Evolutionary conservation across 1,284 basidiomycete species (phyloP).

Genomic region (Schizophyllum amplum): DNA sequence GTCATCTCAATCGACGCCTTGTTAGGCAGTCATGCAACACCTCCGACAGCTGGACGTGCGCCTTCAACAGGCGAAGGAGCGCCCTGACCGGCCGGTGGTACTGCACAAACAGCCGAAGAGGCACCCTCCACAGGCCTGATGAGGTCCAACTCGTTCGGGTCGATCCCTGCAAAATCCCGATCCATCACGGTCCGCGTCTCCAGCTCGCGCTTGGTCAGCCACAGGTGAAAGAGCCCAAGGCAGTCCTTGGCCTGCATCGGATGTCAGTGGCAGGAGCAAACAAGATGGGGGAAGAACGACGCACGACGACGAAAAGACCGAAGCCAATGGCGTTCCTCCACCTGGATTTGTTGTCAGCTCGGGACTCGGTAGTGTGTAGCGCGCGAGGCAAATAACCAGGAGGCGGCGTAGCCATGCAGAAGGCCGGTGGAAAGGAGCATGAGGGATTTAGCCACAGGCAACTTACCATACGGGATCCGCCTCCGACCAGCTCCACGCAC

Average conservation of each 20-base stretch:
- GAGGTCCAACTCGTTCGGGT: conserved; percentile 55
- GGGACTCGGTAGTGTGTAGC: too few species aligned
- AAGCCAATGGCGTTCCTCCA: conserved; percentile 69
- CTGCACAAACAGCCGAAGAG: too few species aligned
- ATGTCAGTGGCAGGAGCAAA: not conserved
- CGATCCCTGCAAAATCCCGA: conserved; percentile 62
- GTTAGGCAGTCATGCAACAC: too few species aligned
- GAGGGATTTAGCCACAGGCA: not conserved
- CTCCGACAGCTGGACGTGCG: too few species aligned
- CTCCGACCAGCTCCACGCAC: conserved; percentile 51
- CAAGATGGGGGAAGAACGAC: conserved; percentile 16
- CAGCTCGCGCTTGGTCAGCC: conserved; percentile 60
- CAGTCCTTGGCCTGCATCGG: conserved; percentile 53
- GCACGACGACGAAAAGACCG: conserved; percentile 57
- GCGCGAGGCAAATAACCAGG: too few species aligned
- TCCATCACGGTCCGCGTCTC: conserved; percentile 58
- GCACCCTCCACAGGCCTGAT: conserved; percentile 28
- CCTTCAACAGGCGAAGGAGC: too few species aligned
- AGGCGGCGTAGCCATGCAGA: not conserved
- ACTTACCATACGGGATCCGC: conserved; percentile 66
- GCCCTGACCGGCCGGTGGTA: too few species aligned
- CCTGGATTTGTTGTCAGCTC: conserved; percentile 27
- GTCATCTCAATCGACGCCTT: too few species aligned
- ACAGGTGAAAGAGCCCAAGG: conserved; percentile 55
- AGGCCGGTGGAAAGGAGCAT: not conserved